Evolutionary conservation across 106 monocot species (phyloP).

Genomic region (Iris macrosiphon): DNA sequence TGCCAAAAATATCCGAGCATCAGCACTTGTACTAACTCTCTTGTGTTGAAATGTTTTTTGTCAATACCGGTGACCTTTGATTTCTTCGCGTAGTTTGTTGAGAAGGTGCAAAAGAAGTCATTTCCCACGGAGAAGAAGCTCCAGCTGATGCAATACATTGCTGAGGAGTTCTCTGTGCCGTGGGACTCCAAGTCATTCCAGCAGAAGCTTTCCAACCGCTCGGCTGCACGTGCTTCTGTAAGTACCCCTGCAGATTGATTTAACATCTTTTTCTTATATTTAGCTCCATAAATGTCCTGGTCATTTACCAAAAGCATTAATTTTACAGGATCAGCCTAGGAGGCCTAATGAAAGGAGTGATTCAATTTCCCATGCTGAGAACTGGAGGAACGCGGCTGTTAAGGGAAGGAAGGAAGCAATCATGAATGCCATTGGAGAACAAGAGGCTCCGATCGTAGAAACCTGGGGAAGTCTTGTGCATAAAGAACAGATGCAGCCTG

Average conservation of each 20-base stretch:
- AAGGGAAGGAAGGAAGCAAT: constrained; percentile 1
- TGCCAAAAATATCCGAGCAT: constrained; percentile 6
- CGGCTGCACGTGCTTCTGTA: no score
- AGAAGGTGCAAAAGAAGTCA: constrained; percentile 43
- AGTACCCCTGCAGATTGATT: no score
- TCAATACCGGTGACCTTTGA: neutral
- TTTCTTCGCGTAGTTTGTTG: constrained; percentile 41
- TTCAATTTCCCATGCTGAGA: neutral
- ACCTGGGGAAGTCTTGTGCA: neutral
- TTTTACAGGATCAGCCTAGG: no score
- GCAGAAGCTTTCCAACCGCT: constrained; percentile 19
- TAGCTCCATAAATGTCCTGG: no score
- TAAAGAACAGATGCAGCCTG: constrained; percentile 16
- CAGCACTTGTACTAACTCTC: neutral
- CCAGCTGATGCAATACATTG: constrained; percentile 62
- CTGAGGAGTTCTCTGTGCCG: constrained; percentile 50
- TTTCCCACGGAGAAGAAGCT: constrained; percentile 59
- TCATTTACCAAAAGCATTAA: no score
- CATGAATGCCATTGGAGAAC: neutral
- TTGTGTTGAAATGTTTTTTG: no score
- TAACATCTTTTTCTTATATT: no score
- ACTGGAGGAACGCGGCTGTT: neutral
- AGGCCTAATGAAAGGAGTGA: no score
- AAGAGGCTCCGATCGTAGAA: neutral
- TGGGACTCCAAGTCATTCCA: constrained; percentile 42